Percentiles rank a stretch among this genome's conserved stretches.
These are phyloP conservation scores for Naganishia liquefaciens DNA, from an alignment of 1,284 basidiomycete species.

Conservation along the genomic window DNA sequence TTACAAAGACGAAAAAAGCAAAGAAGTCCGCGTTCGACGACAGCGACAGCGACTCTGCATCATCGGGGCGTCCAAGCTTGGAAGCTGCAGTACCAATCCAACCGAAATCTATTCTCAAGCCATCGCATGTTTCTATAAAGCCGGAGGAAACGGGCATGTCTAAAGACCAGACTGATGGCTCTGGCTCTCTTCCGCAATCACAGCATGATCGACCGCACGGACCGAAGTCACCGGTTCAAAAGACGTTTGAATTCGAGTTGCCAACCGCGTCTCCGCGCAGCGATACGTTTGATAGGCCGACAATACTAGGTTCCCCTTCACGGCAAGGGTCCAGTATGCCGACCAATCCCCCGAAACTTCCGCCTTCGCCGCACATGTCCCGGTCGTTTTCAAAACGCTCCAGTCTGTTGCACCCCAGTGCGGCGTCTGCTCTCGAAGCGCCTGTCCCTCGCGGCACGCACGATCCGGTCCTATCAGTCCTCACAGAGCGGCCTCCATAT, in stretches of 20 bases:
- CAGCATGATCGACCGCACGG: not conserved
- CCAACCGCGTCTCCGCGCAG: constrained; percentile 52
- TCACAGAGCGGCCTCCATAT: constrained; percentile 36
- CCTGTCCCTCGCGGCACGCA: constrained; percentile 12
- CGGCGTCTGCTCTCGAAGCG: constrained; percentile 46
- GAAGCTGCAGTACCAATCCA: not conserved
- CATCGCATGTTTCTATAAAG: not conserved
- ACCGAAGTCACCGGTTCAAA: constrained; percentile 31
- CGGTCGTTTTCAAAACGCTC: constrained; percentile 52
- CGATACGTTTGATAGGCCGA: constrained; percentile 52
- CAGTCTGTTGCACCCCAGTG: constrained; percentile 50
- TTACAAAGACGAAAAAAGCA: constrained; percentile 44
- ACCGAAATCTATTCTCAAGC: constrained; percentile 20
- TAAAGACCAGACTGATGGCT: constrained; percentile 8
- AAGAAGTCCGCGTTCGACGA: constrained; percentile 28
- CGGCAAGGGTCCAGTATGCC: constrained; percentile 31
- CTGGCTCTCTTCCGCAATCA: not conserved
- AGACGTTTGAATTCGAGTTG: constrained; percentile 54
- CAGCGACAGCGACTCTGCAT: constrained; percentile 26
- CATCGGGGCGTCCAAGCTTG: constrained; percentile 7
- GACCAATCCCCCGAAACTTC: constrained; percentile 43
- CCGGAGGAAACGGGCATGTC: constrained; percentile 10
- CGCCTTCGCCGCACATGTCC: constrained; percentile 51
- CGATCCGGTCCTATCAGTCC: constrained; percentile 13
- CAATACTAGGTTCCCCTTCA: constrained; percentile 29